A percentile compares a stretch with the other conserved stretches of the same genome.
Conservation (phyloP, 2,329 filamentous ascomycete species). For the Aspergillus glaucus region DNA sequence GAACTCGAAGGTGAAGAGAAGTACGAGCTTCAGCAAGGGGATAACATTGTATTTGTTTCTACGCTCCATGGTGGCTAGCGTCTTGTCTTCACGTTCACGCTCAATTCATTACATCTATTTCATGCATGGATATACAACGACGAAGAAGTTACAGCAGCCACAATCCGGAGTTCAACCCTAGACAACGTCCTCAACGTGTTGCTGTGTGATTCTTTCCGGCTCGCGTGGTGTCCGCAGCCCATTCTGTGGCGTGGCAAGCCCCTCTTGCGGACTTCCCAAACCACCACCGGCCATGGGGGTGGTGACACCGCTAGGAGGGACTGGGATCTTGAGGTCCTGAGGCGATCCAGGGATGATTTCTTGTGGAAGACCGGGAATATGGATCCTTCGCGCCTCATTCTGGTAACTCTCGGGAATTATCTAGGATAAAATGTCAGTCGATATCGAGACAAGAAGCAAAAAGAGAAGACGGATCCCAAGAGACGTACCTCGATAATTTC, state of each 20-base stretch:
- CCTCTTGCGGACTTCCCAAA: conserved; percentile 33
- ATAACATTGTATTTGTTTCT: conserved; percentile 93
- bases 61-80: conserved; percentile 82
- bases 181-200: conserved; percentile 41
- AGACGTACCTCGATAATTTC: conserved; percentile 78
- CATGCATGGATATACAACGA: conserved; percentile 1
- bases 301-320: conserved; percentile 52
- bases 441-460: not conserved
- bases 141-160: conserved; percentile 1
- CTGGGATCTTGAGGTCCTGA: conserved; percentile 73
- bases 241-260: conserved; percentile 39
- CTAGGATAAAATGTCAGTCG: conserved; percentile 30
- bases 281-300: conserved; percentile 40
- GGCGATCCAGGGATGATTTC: conserved; percentile 69
- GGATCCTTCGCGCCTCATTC: conserved; percentile 86
- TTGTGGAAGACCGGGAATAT: conserved; percentile 63
- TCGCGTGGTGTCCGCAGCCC: conserved; percentile 38
- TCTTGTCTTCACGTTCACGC: not conserved
- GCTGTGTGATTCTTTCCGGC: conserved; percentile 38
- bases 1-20: conserved; percentile 91
- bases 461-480: conserved; percentile 13
- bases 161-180: conserved; percentile 13
- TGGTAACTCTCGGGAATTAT: conserved; percentile 97
- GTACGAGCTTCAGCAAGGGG: conserved; percentile 73
- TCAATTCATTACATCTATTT: conserved; percentile 1